Conservation (phyloP, 768 basidiomycete genomes). For the Brasilioporus rufonigricans region DNA sequence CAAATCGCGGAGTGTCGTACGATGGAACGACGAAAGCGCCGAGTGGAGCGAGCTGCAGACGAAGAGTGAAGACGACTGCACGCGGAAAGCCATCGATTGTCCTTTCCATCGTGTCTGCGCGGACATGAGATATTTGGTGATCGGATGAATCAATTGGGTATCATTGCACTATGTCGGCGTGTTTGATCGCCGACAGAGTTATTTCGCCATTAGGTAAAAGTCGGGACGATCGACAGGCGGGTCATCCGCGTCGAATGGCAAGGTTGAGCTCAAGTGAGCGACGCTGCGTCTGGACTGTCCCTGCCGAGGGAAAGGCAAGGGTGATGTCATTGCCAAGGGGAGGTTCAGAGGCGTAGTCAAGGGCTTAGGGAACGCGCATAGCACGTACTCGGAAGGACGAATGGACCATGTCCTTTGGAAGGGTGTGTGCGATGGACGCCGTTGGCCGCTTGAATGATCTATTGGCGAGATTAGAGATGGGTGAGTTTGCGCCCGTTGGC, state of each 20-base stretch:
- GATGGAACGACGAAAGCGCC: background rate
- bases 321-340: slow-evolving; percentile 5
- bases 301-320: background rate
- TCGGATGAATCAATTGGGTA: background rate
- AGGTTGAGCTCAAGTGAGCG: background rate
- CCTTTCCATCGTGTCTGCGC: background rate
- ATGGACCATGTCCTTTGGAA: slow-evolving; percentile 3
- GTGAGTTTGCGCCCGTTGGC: slow-evolving; percentile 10
- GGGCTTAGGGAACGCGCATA: background rate
- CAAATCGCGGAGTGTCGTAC: background rate
- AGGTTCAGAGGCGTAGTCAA: no score
- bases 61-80: background rate
- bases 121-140: slow-evolving; percentile 8
- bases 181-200: slow-evolving; percentile 23
- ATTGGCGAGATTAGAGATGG: background rate
- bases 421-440: background rate
- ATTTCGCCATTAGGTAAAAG: slow-evolving; percentile 10
- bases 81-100: slow-evolving; percentile 3
- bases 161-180: slow-evolving; percentile 2
- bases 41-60: background rate
- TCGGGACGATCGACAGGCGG: slow-evolving; percentile 2
- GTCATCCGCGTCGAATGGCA: background rate
- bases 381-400: background rate
- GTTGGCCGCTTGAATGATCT: slow-evolving; percentile 4
- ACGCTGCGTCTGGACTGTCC: background rate